phyloP scores from a whole-genome alignment of 1,284 basidiomycete species.

The Sphaerobolus stellatus region DNA sequence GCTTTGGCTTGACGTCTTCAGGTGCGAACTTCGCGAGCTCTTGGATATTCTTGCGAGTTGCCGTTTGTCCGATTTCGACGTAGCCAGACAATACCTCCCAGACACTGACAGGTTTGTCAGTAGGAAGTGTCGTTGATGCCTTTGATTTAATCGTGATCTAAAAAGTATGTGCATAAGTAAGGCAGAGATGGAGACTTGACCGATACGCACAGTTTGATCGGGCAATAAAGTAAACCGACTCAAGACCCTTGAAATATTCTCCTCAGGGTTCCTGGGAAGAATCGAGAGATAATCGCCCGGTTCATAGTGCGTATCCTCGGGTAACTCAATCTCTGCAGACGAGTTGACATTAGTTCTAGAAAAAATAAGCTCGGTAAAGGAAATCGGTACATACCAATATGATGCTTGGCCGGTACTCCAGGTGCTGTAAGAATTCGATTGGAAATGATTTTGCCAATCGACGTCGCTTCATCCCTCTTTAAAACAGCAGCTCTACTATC shows the following conservation, averaged over 20 bases:
- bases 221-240: slow-evolving; percentile 38
- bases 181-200: neutral
- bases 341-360: neutral
- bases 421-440: slow-evolving; percentile 41
- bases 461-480: slow-evolving; percentile 39
- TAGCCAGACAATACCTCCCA: slow-evolving; percentile 42
- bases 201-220: slow-evolving; percentile 40
- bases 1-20: slow-evolving; percentile 21
- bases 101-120: slow-evolving; percentile 36
- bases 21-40: slow-evolving; percentile 22
- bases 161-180: neutral
- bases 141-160: slow-evolving; percentile 41
- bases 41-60: slow-evolving; percentile 41
- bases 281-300: slow-evolving; percentile 53
- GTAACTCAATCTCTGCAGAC: slow-evolving; percentile 41
- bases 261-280: slow-evolving; percentile 40
- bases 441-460: slow-evolving; percentile 39
- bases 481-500: slow-evolving; percentile 38
- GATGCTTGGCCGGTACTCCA: slow-evolving; percentile 42
- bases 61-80: slow-evolving; percentile 49
- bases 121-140: slow-evolving; percentile 43
- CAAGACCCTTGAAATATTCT: slow-evolving; percentile 41
- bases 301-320: slow-evolving; percentile 39
- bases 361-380: neutral
- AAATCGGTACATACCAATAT: slow-evolving; percentile 37